Evolutionary conservation across 2,329 filamentous ascomycete genomes (phyloP).

Genomic region (Falciphora oryzae): DNA sequence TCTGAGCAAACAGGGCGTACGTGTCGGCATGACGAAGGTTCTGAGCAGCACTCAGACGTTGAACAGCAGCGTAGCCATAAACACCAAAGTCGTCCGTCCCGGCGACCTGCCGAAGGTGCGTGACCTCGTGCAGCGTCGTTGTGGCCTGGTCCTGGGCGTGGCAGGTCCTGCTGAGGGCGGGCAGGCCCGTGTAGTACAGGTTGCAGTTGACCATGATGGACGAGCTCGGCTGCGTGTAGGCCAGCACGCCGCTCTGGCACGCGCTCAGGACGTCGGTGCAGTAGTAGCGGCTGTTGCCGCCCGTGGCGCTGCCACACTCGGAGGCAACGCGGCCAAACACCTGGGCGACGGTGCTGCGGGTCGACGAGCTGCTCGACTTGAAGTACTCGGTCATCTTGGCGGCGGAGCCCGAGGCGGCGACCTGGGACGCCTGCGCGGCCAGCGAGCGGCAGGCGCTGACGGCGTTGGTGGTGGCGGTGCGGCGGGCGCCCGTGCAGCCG

Average conservation of each 20-base stretch:
- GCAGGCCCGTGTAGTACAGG: conserved; percentile 50
- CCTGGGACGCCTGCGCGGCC: conserved; percentile 45
- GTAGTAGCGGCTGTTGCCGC: conserved; percentile 46
- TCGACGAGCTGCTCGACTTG: conserved; percentile 45
- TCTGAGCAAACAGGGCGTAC: conserved; percentile 35
- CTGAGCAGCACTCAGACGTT: conserved; percentile 37
- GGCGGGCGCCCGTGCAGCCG: conserved; percentile 46
- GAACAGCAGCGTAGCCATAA: conserved; percentile 49
- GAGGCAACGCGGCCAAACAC: conserved; percentile 45
- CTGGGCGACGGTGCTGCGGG: conserved; percentile 43
- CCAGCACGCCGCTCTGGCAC: conserved; percentile 47
- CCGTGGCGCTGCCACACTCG: conserved; percentile 47
- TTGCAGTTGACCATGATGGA: conserved; percentile 58
- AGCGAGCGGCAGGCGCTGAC: conserved; percentile 48
- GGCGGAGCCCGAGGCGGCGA: conserved; percentile 42
- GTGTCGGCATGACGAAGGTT: conserved; percentile 62
- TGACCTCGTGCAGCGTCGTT: conserved; percentile 60
- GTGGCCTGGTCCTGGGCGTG: conserved; percentile 61
- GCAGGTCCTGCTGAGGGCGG: conserved; percentile 43
- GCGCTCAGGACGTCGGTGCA: conserved; percentile 51
- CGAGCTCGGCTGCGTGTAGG: conserved; percentile 51
- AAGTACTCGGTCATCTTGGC: conserved; percentile 56
- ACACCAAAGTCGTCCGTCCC: conserved; percentile 55
- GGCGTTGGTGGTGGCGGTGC: conserved; percentile 40
- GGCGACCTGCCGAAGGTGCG: conserved; percentile 51